Conservation (phyloP, 2,329 filamentous ascomycete species). For the Penicillium nordicum region DNA sequence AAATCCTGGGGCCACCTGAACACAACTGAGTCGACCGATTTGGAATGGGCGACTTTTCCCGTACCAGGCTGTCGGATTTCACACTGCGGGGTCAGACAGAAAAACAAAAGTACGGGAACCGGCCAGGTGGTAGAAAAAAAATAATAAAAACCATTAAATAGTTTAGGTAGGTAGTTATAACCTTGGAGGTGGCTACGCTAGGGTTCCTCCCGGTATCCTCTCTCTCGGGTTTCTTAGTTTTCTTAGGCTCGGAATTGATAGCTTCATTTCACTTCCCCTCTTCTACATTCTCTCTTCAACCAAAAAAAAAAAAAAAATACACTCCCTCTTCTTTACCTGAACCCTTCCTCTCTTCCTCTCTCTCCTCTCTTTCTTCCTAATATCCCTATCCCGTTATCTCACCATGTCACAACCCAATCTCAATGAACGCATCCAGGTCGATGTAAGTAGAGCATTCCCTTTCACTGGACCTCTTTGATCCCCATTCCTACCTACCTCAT, state of each 20-base stretch:
- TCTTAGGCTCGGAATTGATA: constrained; percentile 6
- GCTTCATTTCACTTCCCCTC: constrained; percentile 1
- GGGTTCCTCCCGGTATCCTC: constrained; percentile 15
- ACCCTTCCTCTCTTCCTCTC: neutral
- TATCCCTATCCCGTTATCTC: neutral
- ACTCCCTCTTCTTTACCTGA: no score
- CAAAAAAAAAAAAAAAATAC: neutral
- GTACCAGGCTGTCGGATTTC: constrained; percentile 4
- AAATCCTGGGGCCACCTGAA: neutral
- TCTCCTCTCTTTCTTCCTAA: neutral
- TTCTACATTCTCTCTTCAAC: constrained; percentile 1
- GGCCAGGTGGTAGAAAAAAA: neutral
- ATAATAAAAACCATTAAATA: neutral
- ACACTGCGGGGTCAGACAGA: neutral
- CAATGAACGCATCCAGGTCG: constrained; percentile 33
- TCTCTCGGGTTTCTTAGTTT: constrained; percentile 10
- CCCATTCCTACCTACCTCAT: neutral
- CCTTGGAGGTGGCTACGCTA: neutral
- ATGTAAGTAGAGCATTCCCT: constrained; percentile 26
- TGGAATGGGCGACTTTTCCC: neutral
- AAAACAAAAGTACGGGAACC: constrained; percentile 2
- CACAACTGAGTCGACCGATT: neutral
- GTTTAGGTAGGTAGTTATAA: no score
- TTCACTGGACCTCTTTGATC: neutral
- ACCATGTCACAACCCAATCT: constrained; percentile 30